Evolutionary conservation across 2,329 filamentous ascomycete genomes (phyloP), one percentile per base, ranked within the genome.

Genomic region (Macrophomina pseudophaseolina): DNA sequence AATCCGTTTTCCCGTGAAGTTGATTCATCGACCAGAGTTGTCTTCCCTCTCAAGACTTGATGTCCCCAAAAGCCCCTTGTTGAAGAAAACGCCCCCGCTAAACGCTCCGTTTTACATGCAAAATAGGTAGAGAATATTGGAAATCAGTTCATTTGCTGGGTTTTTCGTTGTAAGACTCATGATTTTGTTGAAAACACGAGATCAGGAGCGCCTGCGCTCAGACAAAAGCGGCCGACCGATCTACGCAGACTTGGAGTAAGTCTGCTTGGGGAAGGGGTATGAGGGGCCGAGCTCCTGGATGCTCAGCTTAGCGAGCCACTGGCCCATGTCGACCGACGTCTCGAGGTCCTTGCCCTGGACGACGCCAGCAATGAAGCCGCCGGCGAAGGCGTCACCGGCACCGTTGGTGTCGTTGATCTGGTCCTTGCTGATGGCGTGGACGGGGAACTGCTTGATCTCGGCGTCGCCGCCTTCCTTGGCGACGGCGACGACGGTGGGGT

Each of bases 401-500:
- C 95, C 95, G 78, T 94, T 98, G 80, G 94, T 98, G 83, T 99
- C 95, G 80, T 91, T 91, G 82, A 99, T 98, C 82, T 91, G 84
- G 60, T 87, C 86, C 78, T 87, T 84, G 71, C 87, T 84, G 74
- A 99, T 94, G 73, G 88, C 85, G 78, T 92, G 92, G 62, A 99
- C 93, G 23, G 90, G 86, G 84, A 89, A 95, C 79, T 91, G 87
- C 82, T 90, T 88, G 74, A 95, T 83, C 68, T 88, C 85, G 48
- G 85, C 82, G 63, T 84, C 82, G 48, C 88, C 86, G 77, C 88
- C 86, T 71, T 88, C 88, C 81, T 91, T 90, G 72, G 90, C 84
- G 70, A 85, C 79, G 30, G 93, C 94, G 64, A 97, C 89, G 70
- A 99, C 81, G 67, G 95, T 98, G 64, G 94, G 92, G 70, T 93